Percentiles rank a stretch among this genome's conserved stretches.
Evolutionary conservation across 2,329 filamentous ascomycete species (phyloP).

Genomic region (Plenodomus lindquistii): DNA sequence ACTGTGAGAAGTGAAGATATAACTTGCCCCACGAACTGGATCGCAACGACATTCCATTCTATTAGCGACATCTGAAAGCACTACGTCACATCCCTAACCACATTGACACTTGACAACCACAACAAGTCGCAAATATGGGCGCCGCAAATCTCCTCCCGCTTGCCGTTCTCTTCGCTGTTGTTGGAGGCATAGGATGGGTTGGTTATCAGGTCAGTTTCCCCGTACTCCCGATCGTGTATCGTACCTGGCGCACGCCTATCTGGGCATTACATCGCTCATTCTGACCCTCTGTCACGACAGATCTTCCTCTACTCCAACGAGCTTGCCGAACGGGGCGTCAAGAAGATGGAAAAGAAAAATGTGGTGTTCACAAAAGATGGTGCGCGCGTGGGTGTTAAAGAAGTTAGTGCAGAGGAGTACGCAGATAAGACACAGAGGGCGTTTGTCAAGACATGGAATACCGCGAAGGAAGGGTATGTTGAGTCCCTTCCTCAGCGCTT

Average conservation of each 20-base stretch:
- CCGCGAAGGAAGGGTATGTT: constrained; percentile 30
- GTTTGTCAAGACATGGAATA: constrained; percentile 57
- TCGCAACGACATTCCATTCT: no score
- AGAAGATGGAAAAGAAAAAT: constrained; percentile 76
- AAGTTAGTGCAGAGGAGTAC: constrained; percentile 70
- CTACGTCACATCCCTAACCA: constrained; percentile 9
- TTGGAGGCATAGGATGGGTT: constrained; percentile 65
- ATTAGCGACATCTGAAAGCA: no score
- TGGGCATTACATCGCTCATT: no score
- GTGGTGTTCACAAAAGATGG: constrained; percentile 77
- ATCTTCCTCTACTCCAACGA: constrained; percentile 70
- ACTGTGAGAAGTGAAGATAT: background rate
- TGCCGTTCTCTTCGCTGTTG: constrained; percentile 63
- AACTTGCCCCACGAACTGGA: constrained; percentile 1
- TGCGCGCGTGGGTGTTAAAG: constrained; percentile 70
- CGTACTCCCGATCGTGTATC: background rate
- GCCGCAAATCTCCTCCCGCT: constrained; percentile 65
- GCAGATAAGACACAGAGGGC: constrained; percentile 72
- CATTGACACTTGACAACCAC: constrained; percentile 1
- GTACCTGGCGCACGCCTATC: background rate
- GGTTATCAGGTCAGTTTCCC: constrained; percentile 61
- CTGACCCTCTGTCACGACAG: constrained; percentile 26
- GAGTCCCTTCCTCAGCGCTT: background rate
- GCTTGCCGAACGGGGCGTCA: constrained; percentile 66
- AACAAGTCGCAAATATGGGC: constrained; percentile 31